phyloP scores from a whole-genome alignment of 106 monocot species.

The Hemerocallis citrina region DNA sequence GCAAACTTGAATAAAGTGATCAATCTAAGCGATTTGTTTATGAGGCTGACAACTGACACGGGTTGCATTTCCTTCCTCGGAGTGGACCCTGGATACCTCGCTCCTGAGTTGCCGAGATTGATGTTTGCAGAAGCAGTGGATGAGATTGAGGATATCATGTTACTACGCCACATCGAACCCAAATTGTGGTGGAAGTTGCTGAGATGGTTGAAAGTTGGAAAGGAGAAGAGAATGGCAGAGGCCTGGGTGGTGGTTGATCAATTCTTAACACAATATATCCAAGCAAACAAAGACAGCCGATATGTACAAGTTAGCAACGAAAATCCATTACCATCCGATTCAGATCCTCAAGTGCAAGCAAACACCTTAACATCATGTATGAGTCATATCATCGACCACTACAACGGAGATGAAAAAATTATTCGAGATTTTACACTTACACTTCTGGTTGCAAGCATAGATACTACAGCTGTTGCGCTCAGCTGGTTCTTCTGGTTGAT shows the following conservation, averaged over 20 bases:
- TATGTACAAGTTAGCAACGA: no score
- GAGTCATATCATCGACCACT: no score
- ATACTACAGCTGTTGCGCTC: constrained; percentile 34
- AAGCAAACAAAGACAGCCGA: not conserved
- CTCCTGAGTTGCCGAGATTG: not conserved
- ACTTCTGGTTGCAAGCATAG: constrained; percentile 46
- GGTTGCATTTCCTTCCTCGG: constrained; percentile 4
- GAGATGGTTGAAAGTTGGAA: constrained; percentile 7
- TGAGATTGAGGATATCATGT: not conserved
- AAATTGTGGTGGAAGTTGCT: constrained; percentile 6
- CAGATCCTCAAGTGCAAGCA: no score
- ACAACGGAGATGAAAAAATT: constrained; percentile 18
- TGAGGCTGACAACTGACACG: constrained; percentile 8
- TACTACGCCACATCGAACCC: constrained; percentile 1
- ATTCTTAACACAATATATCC: constrained; percentile 5
- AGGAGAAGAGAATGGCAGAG: constrained; percentile 5
- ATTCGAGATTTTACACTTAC: constrained; percentile 30
- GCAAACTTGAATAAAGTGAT: not conserved
- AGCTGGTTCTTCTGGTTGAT: constrained; percentile 69
- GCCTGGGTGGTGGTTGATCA: constrained; percentile 3
- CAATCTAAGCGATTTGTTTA: constrained; percentile 9
- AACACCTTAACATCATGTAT: no score
- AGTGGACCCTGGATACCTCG: constrained; percentile 7
- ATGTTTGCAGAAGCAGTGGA: constrained; percentile 9
- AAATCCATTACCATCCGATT: no score